Conservation (phyloP, 306 rosid species). For the Begonia fuchsioides region DNA sequence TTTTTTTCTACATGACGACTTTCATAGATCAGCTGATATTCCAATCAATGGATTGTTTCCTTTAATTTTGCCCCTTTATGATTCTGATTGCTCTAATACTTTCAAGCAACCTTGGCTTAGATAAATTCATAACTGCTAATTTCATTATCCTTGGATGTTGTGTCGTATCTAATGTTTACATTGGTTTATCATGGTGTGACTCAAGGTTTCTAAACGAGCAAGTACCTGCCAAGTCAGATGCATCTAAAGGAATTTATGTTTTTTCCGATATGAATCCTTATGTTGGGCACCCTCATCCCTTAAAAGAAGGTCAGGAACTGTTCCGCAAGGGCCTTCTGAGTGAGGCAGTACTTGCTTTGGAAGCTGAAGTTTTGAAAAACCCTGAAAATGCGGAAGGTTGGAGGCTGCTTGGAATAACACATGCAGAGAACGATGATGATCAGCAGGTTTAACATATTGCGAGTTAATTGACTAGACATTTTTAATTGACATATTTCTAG, state of each 20-base stretch:
- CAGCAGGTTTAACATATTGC: constrained; percentile 49
- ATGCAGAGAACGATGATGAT: constrained; percentile 98
- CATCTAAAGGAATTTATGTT: constrained; percentile 65
- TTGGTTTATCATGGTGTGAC: not conserved
- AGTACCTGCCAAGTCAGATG: constrained; percentile 43
- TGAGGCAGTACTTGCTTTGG: constrained; percentile 98
- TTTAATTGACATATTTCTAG: too few species aligned
- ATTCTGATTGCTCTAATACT: too few species aligned
- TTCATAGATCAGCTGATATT: too few species aligned
- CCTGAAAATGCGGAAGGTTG: constrained; percentile 96
- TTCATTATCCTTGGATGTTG: too few species aligned
- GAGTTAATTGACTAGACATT: not conserved
- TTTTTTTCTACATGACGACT: too few species aligned
- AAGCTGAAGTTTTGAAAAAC: constrained; percentile 95
- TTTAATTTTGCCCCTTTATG: too few species aligned
- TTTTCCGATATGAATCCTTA: constrained; percentile 98
- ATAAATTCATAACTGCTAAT: too few species aligned
- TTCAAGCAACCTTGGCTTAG: too few species aligned
- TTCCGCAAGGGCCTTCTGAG: constrained; percentile 95
- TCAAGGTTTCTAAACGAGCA: constrained; percentile 73
- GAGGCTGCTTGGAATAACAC: constrained; percentile 97
- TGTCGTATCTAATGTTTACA: too few species aligned
- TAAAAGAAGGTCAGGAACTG: constrained; percentile 96
- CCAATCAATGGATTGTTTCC: too few species aligned
- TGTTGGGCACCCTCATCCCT: constrained; percentile 87